A percentile compares a stretch with the other conserved stretches of the same genome.
Evolutionary conservation across 768 basidiomycete species (phyloP).

Genomic region (Lepiota subincarnata): DNA sequence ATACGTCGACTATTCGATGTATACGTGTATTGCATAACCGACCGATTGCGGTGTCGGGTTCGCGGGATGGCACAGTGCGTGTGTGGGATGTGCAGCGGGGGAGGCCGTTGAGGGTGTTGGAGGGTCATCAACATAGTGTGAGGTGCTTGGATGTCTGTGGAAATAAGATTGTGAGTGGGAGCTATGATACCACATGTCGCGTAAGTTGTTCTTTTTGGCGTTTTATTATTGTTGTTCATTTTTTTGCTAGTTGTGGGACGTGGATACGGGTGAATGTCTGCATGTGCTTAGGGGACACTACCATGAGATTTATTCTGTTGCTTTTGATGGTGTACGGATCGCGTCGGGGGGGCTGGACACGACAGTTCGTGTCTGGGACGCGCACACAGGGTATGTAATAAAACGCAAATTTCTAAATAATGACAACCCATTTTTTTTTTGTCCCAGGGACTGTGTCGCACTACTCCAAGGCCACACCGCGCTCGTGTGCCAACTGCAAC

Average conservation of each 20-base stretch:
- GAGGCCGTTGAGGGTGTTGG: conserved; percentile 54
- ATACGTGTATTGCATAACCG: conserved; percentile 82
- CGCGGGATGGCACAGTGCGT: conserved; percentile 78
- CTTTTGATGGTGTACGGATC: conserved; percentile 79
- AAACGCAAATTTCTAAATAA: no score
- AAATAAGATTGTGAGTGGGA: conserved; percentile 81
- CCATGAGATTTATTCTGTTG: conserved; percentile 87
- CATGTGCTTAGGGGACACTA: conserved; percentile 80
- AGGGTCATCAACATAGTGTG: conserved; percentile 79
- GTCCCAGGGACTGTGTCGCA: conserved; percentile 67
- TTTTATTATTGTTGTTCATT: conserved; percentile 5
- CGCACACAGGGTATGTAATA: conserved; percentile 67
- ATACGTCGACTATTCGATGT: conserved; percentile 89
- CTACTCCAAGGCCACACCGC: conserved; percentile 89
- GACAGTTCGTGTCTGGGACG: conserved; percentile 90
- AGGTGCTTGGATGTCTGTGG: conserved; percentile 88
- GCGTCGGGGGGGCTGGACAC: conserved; percentile 91
- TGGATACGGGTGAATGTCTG: conserved; percentile 85
- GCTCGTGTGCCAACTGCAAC: conserved; percentile 87
- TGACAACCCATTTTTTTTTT: no score
- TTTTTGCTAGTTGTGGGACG: conserved; percentile 77
- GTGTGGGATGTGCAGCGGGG: conserved; percentile 95
- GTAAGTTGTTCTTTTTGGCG: conserved; percentile 47
- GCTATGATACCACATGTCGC: conserved; percentile 86
- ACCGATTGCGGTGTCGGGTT: conserved; percentile 87